phyloP scores from a whole-genome alignment of 139 green algal species.

The Chlorella sp. region DNA sequence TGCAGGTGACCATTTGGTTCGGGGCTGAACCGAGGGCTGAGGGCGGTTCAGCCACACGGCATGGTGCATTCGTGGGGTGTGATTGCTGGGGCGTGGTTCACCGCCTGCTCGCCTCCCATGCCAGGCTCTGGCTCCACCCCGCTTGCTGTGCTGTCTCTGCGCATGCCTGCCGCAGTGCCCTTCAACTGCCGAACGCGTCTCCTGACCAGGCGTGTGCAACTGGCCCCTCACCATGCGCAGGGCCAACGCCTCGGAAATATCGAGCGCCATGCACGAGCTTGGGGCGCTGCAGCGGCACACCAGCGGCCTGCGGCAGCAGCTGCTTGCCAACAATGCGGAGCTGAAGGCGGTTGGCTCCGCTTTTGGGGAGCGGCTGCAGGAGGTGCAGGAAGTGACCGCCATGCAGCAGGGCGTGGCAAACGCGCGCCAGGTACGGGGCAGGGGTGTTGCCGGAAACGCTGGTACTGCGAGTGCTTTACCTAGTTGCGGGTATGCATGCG shows the following conservation, averaged over 20 bases:
- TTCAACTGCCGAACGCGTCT: too few relatives aligned
- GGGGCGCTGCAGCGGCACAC: constrained; percentile 40
- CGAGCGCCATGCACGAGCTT: constrained; percentile 60
- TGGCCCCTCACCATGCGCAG: background rate
- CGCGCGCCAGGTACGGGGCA: constrained; percentile 32
- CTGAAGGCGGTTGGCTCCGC: constrained; percentile 48
- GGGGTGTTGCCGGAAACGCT: too few relatives aligned
- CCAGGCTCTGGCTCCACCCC: too few relatives aligned
- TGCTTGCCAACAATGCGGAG: constrained; percentile 38
- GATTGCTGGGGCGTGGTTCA: too few relatives aligned
- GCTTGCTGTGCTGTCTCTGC: too few relatives aligned
- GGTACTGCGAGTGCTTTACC: background rate
- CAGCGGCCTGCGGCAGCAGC: constrained; percentile 41
- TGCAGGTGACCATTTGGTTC: constrained; percentile 48
- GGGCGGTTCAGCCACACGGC: too few relatives aligned
- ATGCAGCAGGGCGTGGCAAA: constrained; percentile 32
- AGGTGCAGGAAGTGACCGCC: constrained; percentile 24
- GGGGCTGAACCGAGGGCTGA: too few relatives aligned
- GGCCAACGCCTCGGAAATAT: constrained; percentile 66
- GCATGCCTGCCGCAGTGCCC: too few relatives aligned
- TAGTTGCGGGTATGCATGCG: background rate
- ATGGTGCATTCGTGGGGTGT: too few relatives aligned
- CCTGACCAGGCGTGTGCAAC: too few relatives aligned
- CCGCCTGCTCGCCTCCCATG: too few relatives aligned
- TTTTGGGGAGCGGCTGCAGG: constrained; percentile 30